Conservation (phyloP, 192 early-diverging fungal species). For the Paraglomus occultum region DNA sequence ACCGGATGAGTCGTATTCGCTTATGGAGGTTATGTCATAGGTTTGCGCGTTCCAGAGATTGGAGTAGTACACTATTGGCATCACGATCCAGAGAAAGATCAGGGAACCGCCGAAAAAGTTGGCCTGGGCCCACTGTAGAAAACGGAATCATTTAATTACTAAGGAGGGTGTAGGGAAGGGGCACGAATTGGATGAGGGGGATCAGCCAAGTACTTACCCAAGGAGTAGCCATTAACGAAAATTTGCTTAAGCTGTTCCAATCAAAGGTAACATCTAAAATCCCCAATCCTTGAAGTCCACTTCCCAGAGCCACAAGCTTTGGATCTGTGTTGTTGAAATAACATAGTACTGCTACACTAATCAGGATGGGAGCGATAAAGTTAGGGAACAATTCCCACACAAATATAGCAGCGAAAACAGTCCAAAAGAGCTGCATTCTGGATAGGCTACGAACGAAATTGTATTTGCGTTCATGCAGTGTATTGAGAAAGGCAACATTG, state of each 20-base stretch:
- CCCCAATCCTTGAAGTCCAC: slow-evolving; percentile 62
- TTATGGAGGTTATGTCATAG: slow-evolving; percentile 33
- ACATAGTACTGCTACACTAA: slow-evolving; percentile 40
- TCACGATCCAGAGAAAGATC: slow-evolving; percentile 66
- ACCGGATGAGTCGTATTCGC: slow-evolving; percentile 32
- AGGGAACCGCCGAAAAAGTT: slow-evolving; percentile 66
- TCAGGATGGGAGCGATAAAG: slow-evolving; percentile 34
- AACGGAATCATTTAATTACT: no score
- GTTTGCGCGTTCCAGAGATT: slow-evolving; percentile 53
- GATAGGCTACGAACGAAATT: not conserved
- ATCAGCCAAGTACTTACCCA: slow-evolving; percentile 49
- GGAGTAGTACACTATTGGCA: slow-evolving; percentile 62
- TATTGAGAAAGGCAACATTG: slow-evolving; percentile 49
- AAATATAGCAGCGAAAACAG: slow-evolving; percentile 44
- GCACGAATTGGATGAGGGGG: not conserved
- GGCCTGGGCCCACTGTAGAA: slow-evolving; percentile 54
- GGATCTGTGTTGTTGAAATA: slow-evolving; percentile 32
- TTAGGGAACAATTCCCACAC: slow-evolving; percentile 52
- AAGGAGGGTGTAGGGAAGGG: not conserved
- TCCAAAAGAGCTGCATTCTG: slow-evolving; percentile 40
- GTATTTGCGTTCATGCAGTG: slow-evolving; percentile 33
- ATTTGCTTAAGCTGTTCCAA: slow-evolving; percentile 64
- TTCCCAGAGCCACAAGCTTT: slow-evolving; percentile 39
- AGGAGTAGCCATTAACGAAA: slow-evolving; percentile 58
- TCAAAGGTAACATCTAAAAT: slow-evolving; percentile 70